A percentile compares a stretch with the other conserved stretches of the same genome.
phyloP scores from a whole-genome alignment of 192 early-diverging fungal genomes.

The Spizellomyces sp. region DNA sequence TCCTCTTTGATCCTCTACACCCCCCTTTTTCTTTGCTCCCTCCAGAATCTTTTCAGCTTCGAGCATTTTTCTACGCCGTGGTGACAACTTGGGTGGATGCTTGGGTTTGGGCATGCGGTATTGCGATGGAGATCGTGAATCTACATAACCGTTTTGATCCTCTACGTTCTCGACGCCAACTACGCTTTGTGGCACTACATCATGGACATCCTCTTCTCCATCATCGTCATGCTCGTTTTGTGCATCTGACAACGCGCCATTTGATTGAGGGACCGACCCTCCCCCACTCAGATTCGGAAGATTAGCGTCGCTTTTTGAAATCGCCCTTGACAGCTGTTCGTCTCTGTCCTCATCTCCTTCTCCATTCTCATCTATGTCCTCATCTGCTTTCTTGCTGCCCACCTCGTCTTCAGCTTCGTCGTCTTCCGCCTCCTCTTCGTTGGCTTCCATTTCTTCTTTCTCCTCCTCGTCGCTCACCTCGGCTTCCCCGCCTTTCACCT shows the following conservation, averaged over 20 bases:
- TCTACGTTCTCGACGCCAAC: slow-evolving; percentile 86
- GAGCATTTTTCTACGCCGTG: slow-evolving; percentile 67
- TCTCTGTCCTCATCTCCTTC: slow-evolving; percentile 40
- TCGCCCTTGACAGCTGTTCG: slow-evolving; percentile 84
- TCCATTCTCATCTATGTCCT: slow-evolving; percentile 2
- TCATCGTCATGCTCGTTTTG: too few relatives aligned
- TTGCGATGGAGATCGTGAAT: slow-evolving; percentile 90
- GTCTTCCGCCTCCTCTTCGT: slow-evolving; percentile 68
- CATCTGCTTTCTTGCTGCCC: neutral
- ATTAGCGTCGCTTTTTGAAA: too few relatives aligned
- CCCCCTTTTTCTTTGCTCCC: slow-evolving; percentile 36
- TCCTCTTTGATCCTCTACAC: slow-evolving; percentile 76
- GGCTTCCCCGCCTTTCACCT: neutral
- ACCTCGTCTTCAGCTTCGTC: slow-evolving; percentile 62
- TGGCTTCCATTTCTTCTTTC: slow-evolving; percentile 37
- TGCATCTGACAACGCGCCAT: too few relatives aligned
- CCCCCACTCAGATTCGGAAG: too few relatives aligned
- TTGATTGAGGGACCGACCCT: too few relatives aligned
- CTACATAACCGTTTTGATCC: slow-evolving; percentile 88
- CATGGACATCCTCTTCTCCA: slow-evolving; percentile 58
- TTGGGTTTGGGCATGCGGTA: too few relatives aligned
- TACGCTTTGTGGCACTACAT: slow-evolving; percentile 81
- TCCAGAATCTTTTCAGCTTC: slow-evolving; percentile 79
- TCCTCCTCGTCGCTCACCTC: slow-evolving; percentile 23
- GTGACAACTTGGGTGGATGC: slow-evolving; percentile 27